Conservation (phyloP, 2,329 filamentous ascomycete genomes). For the Trichophyton schoenleinii region DNA sequence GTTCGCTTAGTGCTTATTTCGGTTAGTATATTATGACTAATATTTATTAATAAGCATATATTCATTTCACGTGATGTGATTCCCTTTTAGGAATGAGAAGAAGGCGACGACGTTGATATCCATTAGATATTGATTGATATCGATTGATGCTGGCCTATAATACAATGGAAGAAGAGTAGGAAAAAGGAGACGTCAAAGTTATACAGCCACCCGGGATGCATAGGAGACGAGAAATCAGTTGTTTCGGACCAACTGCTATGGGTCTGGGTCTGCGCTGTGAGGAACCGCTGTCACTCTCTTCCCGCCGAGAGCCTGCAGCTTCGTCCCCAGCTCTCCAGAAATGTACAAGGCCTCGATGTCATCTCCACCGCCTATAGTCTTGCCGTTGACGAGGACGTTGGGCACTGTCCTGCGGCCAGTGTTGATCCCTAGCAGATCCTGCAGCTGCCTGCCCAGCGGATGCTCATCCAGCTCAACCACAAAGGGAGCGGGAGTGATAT, state of each 20-base stretch:
- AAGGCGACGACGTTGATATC: background rate
- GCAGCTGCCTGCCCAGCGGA: slow-evolving; percentile 58
- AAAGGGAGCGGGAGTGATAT: slow-evolving; percentile 66
- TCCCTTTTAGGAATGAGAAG: background rate
- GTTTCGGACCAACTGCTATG: background rate
- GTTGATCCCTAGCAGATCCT: slow-evolving; percentile 55
- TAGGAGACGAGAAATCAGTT: background rate
- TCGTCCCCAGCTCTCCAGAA: slow-evolving; percentile 54
- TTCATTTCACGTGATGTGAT: background rate
- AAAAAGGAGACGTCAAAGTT: background rate
- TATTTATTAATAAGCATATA: background rate
- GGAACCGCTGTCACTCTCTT: slow-evolving; percentile 43
- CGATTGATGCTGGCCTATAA: no score
- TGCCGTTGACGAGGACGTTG: slow-evolving; percentile 77
- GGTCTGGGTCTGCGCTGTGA: slow-evolving; percentile 11
- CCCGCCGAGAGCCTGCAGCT: slow-evolving; percentile 60
- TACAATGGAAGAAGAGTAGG: no score
- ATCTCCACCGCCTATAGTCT: slow-evolving; percentile 81
- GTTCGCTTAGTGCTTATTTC: background rate
- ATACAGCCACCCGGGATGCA: background rate
- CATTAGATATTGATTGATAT: no score
- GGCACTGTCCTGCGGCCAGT: slow-evolving; percentile 81
- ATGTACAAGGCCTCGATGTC: slow-evolving; percentile 63
- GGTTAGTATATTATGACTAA: background rate
- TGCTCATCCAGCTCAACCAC: slow-evolving; percentile 87